Evolutionary conservation across 345 rosid genomes (phyloP).

Genomic region (Lepidium africanum): DNA sequence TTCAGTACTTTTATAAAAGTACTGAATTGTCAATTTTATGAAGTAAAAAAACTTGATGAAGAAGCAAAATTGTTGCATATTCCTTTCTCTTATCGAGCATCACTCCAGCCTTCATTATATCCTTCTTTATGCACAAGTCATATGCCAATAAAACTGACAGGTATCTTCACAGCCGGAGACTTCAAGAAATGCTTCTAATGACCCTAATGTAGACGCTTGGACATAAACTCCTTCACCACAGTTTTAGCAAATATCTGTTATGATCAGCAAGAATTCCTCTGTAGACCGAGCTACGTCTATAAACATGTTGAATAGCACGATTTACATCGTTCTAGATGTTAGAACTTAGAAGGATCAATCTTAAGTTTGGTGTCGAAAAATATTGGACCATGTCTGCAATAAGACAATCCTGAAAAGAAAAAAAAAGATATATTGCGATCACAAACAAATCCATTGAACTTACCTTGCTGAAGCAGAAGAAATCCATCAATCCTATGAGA

Average conservation of each 20-base stretch:
- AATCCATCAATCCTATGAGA: constrained; percentile 95
- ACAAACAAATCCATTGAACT: constrained; percentile 4
- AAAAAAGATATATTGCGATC: not conserved
- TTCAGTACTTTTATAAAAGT: too few relatives aligned
- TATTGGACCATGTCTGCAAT: constrained; percentile 90
- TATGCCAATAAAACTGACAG: constrained; percentile 79
- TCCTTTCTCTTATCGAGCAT: constrained; percentile 94
- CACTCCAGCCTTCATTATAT: constrained; percentile 82
- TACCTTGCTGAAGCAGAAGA: constrained; percentile 97
- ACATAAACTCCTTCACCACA: constrained; percentile 84
- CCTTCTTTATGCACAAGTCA: constrained; percentile 90
- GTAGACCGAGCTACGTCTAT: constrained; percentile 81
- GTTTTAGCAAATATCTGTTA: constrained; percentile 59
- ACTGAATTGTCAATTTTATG: too few relatives aligned
- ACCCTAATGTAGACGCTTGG: constrained; percentile 90
- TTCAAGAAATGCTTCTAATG: constrained; percentile 88
- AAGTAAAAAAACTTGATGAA: too few relatives aligned
- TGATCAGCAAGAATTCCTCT: constrained; percentile 87
- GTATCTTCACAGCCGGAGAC: constrained; percentile 73
- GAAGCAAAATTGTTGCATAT: constrained; percentile 79
- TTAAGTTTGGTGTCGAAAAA: constrained; percentile 87
- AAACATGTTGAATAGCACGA: constrained; percentile 91
- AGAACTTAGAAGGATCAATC: constrained; percentile 84
- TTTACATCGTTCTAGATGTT: constrained; percentile 91
- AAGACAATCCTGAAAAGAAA: constrained; percentile 66